Base-by-base conservation (phyloP, 1,284 basidiomycete species). In the Cryptococcus sp. region DNA sequence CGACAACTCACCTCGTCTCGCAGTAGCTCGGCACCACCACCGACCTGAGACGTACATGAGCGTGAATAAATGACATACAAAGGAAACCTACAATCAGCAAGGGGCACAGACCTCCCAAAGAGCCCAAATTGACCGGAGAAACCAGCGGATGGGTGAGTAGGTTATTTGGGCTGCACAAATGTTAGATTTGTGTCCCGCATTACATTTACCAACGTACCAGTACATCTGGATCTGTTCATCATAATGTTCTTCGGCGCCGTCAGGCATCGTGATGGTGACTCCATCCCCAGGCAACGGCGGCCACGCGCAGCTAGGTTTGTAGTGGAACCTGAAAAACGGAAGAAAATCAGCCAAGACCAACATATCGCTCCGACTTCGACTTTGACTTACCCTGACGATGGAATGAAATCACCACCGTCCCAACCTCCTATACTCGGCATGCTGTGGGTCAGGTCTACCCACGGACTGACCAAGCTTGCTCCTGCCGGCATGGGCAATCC, bases 361-460 rank as follows among this genome's bases (percentile, higher is more conserved):
- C 19, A 16, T 16, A 35, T 35, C 30, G 46, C 5, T 10, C 3
- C 19, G 7, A 48, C 5, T 10, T 10, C 19, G 7, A 25, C 35
- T 38, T 35, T 7, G 16, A 64, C 71, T 58, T 30, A 75, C 69
- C 73, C 73, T 7, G 66, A 61, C 10, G 56, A 68, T 19, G 74
- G 71, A 27, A 78, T 77, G 42, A 77, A 78, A 53, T 79, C 77
- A 0, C 69, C 73, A 3, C 64, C 68, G 47, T 73, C 72, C 57
- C 66, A 70, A 13, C 71, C 71, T 23, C 68, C 68, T 46, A 95
- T 85, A 63, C 90, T 93, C 0, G 91, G 90, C 78, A 97, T 96
- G 0, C 89, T 93, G 76, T 98, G 94, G 0, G 91, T 93, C 50
- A 97, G 79, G 76, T 97, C 94, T 76, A 90, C 90, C 91, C 91